A percentile compares a stretch with the other conserved stretches of the same genome.
Conservation (phyloP, 164 flowering plant genomes). For the grape (Vitis vinifera) region ASM3070453v1 NC_081809.1:2767501-2768000, state of each 20-base stretch:
- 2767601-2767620: conserved; percentile 34
- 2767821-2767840: too few relatives aligned
- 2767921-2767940: too few relatives aligned
- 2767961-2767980: too few relatives aligned
- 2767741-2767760: conserved; percentile 43
- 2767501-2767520: background rate
- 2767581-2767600: conserved; percentile 42
- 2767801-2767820: background rate
- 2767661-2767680: conserved; percentile 42
- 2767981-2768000: too few relatives aligned
- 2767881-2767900: too few relatives aligned
- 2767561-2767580: conserved; percentile 28
- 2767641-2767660: conserved; percentile 34
- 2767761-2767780: conserved; percentile 52
- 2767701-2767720: conserved; percentile 36
- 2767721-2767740: conserved; percentile 32
- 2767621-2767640: conserved; percentile 37
- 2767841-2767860: too few relatives aligned
- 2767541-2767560: conserved; percentile 36
- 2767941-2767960: too few relatives aligned
- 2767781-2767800: conserved; percentile 29
- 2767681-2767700: conserved; percentile 34
- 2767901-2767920: too few relatives aligned
- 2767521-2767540: conserved; percentile 40
- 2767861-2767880: too few relatives aligned